Evolutionary conservation across 495 filamentous ascomycete genomes (phyloP), one percentile per base, ranked within the genome.

Genomic region (Annulohypoxylon bovei): DNA sequence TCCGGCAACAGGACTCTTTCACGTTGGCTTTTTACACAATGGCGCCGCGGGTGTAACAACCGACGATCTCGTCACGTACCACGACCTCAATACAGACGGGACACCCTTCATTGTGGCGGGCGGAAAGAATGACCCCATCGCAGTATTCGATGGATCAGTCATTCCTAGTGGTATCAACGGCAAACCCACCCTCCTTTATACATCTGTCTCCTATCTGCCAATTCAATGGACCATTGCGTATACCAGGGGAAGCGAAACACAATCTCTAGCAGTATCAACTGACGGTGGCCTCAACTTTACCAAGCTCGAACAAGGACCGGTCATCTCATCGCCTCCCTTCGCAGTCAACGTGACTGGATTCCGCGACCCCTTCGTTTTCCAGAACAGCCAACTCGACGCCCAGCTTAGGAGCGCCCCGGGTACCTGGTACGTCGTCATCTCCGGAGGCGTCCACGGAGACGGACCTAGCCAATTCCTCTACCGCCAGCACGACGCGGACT

Each of bases 191-290:
- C 73, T 79, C 7, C 68, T 77, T 20, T 79, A 79, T 50, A 74
- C 77, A 3, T 77, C 75, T n/a, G 56, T 79, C 50, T 74, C 75
- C 11, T 72, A 65, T 46, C 25, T 79, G 27, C 77, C 77, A 1
- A 77, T 79, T 6, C 77, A 79, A 22, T 79, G 75, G 75, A 77
- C 75, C 8, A 72, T 71, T 14, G 37, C 35, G 1, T 79, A 79
- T 28, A 74, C 76, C 44, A 65, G 76, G 23, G 77, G 77, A 27
- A 76, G 77, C 57, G 77, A 79, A 47, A 74, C 74, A 7, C 77
- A 79, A 40, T 79, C 77, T 20, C 62, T 79, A 20, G 77, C 77
- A 4, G 73, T 77, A 40, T 79, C 77, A 30, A 42, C 30, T 8
- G 74, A 79, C 54, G 76, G 71, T 28, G 77, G 77, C 2, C 66